Evolutionary conservation across 805 yeast genomes (phyloP).

Genomic region (Metschnikowia aberdeeniae): DNA sequence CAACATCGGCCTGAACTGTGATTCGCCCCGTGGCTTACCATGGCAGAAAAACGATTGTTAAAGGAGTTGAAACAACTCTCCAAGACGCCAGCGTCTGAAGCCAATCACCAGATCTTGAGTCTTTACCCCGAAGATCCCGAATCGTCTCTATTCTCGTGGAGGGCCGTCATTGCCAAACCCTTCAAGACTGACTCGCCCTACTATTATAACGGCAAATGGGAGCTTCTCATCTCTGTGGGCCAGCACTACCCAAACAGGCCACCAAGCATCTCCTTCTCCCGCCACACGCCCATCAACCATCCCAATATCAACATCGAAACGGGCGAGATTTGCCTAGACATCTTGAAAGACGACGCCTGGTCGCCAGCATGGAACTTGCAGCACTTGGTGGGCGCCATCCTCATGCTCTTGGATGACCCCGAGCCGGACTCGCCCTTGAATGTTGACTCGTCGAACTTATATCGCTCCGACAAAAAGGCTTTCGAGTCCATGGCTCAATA

Average conservation of each 20-base stretch:
- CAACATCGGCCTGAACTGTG: too few species aligned
- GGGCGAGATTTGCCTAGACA: slow-evolving; percentile 72
- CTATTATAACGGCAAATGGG: slow-evolving; percentile 49
- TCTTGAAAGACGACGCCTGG: slow-evolving; percentile 56
- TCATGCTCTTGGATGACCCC: slow-evolving; percentile 56
- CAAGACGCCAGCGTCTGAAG: slow-evolving; percentile 23
- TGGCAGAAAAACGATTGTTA: slow-evolving; percentile 41
- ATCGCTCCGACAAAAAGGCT: slow-evolving; percentile 39
- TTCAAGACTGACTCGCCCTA: slow-evolving; percentile 43
- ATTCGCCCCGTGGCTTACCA: slow-evolving; percentile 7
- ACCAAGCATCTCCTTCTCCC: slow-evolving; percentile 49
- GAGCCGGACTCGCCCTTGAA: slow-evolving; percentile 72
- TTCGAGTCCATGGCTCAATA: slow-evolving; percentile 40
- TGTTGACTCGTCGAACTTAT: slow-evolving; percentile 62
- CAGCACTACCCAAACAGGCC: slow-evolving; percentile 54
- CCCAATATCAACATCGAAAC: slow-evolving; percentile 40
- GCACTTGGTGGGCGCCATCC: slow-evolving; percentile 52
- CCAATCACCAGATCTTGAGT: slow-evolving; percentile 36
- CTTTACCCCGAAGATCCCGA: slow-evolving; percentile 39
- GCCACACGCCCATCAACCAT: slow-evolving; percentile 36
- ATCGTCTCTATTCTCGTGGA: slow-evolving; percentile 13
- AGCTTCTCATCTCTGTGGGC: slow-evolving; percentile 43
- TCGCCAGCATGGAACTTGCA: slow-evolving; percentile 70
- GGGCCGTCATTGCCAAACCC: slow-evolving; percentile 22
- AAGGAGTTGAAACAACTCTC: slow-evolving; percentile 34